phyloP scores from a whole-genome alignment of 2,329 filamentous ascomycete species.

The Epichloe coenophiala region DNA sequence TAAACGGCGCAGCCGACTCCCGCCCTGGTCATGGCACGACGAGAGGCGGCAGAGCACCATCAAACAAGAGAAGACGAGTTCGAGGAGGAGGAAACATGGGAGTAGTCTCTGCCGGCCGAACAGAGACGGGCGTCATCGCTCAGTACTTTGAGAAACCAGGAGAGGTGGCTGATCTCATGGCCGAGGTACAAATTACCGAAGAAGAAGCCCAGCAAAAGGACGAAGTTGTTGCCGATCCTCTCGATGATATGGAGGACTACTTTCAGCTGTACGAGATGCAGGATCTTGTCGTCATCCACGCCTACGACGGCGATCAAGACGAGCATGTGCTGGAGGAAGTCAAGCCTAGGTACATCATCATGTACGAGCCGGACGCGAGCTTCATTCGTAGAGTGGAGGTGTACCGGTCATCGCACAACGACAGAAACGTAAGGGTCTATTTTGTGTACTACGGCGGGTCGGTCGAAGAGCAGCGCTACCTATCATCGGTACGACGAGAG shows the following conservation, averaged over 20 bases:
- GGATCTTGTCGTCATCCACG: slow-evolving; percentile 76
- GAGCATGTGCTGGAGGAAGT: slow-evolving; percentile 93
- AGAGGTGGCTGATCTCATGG: slow-evolving; percentile 71
- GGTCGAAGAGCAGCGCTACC: slow-evolving; percentile 88
- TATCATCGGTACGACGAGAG: slow-evolving; percentile 79
- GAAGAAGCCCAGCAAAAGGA: slow-evolving; percentile 62
- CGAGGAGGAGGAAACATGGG: slow-evolving; percentile 61
- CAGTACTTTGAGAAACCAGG: slow-evolving; percentile 70
- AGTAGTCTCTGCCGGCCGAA: slow-evolving; percentile 42
- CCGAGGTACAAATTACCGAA: slow-evolving; percentile 70
- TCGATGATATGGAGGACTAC: slow-evolving; percentile 85
- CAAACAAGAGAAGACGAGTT: slow-evolving; percentile 75
- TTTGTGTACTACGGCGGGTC: slow-evolving; percentile 94
- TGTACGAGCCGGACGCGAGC: slow-evolving; percentile 93
- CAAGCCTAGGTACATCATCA: slow-evolving; percentile 87
- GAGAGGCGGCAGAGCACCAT: slow-evolving; percentile 49
- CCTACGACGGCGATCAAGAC: slow-evolving; percentile 91
- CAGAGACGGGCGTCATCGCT: slow-evolving; percentile 60
- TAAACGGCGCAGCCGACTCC: slow-evolving; percentile 52
- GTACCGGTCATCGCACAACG: slow-evolving; percentile 86
- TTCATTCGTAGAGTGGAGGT: slow-evolving; percentile 94
- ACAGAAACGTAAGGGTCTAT: slow-evolving; percentile 81
- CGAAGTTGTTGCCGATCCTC: slow-evolving; percentile 60
- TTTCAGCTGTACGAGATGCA: slow-evolving; percentile 87
- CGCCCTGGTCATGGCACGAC: slow-evolving; percentile 30